Evolutionary conservation across 2,329 filamentous ascomycete genomes (phyloP).

Genomic region (Magnaporthiopsis rhizophila): DNA sequence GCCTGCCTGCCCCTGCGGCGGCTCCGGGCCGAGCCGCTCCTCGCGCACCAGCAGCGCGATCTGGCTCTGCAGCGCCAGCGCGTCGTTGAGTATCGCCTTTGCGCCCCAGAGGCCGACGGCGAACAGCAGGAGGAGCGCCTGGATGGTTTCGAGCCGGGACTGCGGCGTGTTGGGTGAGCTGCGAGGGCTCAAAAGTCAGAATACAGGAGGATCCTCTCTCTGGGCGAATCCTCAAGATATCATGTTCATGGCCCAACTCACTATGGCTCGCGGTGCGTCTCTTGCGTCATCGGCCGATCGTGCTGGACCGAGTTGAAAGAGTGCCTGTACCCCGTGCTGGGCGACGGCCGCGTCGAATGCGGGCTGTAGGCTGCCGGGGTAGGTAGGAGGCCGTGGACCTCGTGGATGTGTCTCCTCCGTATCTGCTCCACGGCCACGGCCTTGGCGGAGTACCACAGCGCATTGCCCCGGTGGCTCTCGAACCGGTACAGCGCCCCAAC

Average conservation of each 20-base stretch:
- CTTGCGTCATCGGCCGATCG: conserved; percentile 47
- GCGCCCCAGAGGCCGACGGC: conserved; percentile 54
- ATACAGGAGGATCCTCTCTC: too few relatives aligned
- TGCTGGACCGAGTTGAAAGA: conserved; percentile 52
- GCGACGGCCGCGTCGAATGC: conserved; percentile 51
- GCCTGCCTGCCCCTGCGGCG: conserved; percentile 36
- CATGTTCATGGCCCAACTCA: conserved; percentile 26
- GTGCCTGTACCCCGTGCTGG: conserved; percentile 48
- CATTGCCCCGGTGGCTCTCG: conserved; percentile 50
- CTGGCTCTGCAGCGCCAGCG: conserved; percentile 50
- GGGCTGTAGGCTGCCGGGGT: conserved; percentile 52
- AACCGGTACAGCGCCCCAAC: conserved; percentile 61
- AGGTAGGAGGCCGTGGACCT: conserved; percentile 47
- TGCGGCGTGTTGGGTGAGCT: conserved; percentile 53
- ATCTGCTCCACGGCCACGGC: conserved; percentile 52
- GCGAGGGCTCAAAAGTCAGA: background rate
- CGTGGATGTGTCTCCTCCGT: conserved; percentile 46
- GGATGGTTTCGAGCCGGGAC: conserved; percentile 55
- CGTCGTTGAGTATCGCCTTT: conserved; percentile 51
- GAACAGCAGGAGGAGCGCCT: conserved; percentile 53
- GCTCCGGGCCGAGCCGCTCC: conserved; percentile 43
- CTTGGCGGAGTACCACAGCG: conserved; percentile 54
- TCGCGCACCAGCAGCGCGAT: conserved; percentile 51
- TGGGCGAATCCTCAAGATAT: too few relatives aligned
- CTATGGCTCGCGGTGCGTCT: conserved; percentile 52